These are phyloP conservation scores for Cryphonectria nitschkei DNA, from an alignment of 2,329 filamentous ascomycete genomes.

Conservation along the genomic window DNA sequence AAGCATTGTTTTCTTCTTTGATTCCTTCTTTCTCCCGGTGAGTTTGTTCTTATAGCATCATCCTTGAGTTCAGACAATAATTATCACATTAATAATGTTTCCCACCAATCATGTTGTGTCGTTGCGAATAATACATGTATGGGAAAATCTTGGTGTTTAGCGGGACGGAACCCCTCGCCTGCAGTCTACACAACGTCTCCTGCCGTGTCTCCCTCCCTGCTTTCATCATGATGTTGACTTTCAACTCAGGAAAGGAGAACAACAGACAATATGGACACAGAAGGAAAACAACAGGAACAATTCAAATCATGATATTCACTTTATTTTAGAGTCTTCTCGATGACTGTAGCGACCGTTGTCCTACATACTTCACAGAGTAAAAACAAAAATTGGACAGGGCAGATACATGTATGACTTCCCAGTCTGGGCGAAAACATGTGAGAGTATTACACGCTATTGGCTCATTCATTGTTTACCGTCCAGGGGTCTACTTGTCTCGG, in stretches of 20 bases:
- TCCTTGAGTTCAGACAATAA: not conserved
- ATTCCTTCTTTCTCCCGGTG: not conserved
- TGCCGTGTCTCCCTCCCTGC: too few species aligned
- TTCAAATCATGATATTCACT: too few species aligned
- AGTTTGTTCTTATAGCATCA: not conserved
- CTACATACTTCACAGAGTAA: not conserved
- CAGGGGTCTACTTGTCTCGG: not conserved
- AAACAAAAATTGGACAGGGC: not conserved
- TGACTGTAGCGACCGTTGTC: not conserved
- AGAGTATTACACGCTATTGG: conserved; percentile 19
- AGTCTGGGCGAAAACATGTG: not conserved
- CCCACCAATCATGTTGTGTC: not conserved
- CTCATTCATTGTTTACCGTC: not conserved
- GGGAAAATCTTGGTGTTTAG: not conserved
- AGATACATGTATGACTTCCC: not conserved
- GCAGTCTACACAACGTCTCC: too few species aligned
- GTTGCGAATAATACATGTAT: not conserved
- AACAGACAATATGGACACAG: not conserved
- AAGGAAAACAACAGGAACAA: not conserved
- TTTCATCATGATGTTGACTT: not conserved
- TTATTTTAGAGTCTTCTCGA: too few species aligned
- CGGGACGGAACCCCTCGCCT: not conserved
- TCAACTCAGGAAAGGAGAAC: not conserved
- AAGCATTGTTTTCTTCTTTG: not conserved
- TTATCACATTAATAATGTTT: not conserved